Conservation (phyloP, 2,329 filamentous ascomycete genomes). For the Colletotrichum aenigma region DNA sequence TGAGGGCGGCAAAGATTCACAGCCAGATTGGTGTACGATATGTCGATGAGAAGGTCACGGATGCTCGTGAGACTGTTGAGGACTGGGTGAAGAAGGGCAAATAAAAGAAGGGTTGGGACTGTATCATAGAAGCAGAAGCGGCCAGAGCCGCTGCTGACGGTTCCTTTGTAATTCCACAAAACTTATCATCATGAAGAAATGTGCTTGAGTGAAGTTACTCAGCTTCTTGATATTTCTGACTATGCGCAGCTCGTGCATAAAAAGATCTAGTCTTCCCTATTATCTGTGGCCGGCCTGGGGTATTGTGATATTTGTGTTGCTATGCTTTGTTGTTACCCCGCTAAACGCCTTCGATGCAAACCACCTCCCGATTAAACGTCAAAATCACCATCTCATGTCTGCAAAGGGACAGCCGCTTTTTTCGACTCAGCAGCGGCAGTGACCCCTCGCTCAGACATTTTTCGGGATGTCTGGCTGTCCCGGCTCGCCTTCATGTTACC, state of each 20-base stretch:
- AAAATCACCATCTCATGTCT: background rate
- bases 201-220: background rate
- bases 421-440: constrained; percentile 18
- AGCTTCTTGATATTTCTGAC: background rate
- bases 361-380: background rate
- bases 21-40: constrained; percentile 71
- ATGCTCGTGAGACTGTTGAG: constrained; percentile 79
- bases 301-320: background rate
- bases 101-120: constrained; percentile 45
- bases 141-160: constrained; percentile 18
- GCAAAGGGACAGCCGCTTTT: constrained; percentile 24
- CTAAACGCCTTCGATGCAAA: constrained; percentile 19
- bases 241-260: background rate
- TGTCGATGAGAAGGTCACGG: constrained; percentile 81
- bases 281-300: background rate
- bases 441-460: constrained; percentile 37
- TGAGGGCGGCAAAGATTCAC: constrained; percentile 77
- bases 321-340: constrained; percentile 6
- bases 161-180: constrained; percentile 21
- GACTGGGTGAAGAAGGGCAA: constrained; percentile 91
- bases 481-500: constrained; percentile 45
- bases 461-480: background rate
- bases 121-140: constrained; percentile 22
- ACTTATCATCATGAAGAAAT: background rate
- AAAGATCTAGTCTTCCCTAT: background rate